Evolutionary conservation across 441 rosid genomes (phyloP), one percentile per base, ranked within the genome.

Genomic region (Euphorbia schlechtendalii): DNA sequence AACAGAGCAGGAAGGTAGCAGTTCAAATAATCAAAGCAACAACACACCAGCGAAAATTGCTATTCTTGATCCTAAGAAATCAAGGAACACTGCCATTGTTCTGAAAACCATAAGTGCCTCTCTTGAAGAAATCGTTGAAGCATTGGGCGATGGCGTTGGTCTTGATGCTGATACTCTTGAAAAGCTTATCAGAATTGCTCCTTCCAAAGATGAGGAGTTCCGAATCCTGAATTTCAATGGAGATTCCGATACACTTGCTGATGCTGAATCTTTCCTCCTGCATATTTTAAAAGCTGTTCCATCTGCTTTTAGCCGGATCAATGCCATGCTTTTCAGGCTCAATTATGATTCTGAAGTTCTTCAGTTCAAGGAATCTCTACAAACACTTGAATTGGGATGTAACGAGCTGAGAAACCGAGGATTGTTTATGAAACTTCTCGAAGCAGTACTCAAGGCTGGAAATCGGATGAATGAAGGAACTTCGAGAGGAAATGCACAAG

Each of bases 391-490:
- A 56, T 63, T 73, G 17, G 98, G 84, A 3, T 91, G 96, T 68
- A 73, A 69, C 53, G 99, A 89, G 82, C 94, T 95, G 9, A 75
- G 88, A 53, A 82, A 82, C 21, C 77, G 86, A 27, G 89, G 96
- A 58, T 79, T 91, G 55, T 95, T 95, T 65, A 72, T 89, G 59
- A 95, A 91, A 77, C 96, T 95, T 49, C 69, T 95, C 0, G 99
- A 95, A 71, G 99, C 98, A 1, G 76, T 91, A 60, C 83, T 95
- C 4, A 95, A 95, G 79, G 90, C 99, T 15, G 99, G 99, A 1
- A 91, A 95, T 64, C 78, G 96, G 4, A 91, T 94, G 98, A 94
- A 91, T 66, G 91, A 90, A 0, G 98, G 99, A 77, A 91, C 96
- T 55, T 72, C 96, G 5, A 67, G 99, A 72, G 99, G 98, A 32